A percentile compares a stretch with the other conserved stretches of the same genome.
phyloP scores from a whole-genome alignment of 306 rosid genomes.

The Cicer chorassanicum region DNA sequence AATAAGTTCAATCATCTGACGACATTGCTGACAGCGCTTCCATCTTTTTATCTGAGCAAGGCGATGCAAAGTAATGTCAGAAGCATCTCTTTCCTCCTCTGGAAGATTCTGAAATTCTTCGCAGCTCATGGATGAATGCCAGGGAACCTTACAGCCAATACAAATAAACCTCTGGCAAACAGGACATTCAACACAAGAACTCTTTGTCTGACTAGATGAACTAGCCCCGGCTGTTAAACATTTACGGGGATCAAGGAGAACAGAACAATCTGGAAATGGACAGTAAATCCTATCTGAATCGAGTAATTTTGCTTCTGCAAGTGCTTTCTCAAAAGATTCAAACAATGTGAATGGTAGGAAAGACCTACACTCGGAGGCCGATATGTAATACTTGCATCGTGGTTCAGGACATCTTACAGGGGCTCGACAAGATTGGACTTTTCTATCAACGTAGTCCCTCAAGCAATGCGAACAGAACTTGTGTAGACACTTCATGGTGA shows the following conservation, averaged over 20 bases:
- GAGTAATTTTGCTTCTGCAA: slow-evolving; percentile 61
- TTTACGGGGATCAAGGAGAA: slow-evolving; percentile 71
- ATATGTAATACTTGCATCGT: slow-evolving; percentile 76
- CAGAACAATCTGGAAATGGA: slow-evolving; percentile 87
- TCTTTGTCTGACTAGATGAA: slow-evolving; percentile 83
- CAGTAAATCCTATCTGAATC: slow-evolving; percentile 74
- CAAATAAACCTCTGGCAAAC: slow-evolving; percentile 85
- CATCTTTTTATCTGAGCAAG: slow-evolving; percentile 79
- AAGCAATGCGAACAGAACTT: slow-evolving; percentile 86
- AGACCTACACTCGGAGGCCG: slow-evolving; percentile 65
- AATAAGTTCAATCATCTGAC: slow-evolving; percentile 77
- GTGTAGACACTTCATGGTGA: slow-evolving; percentile 86
- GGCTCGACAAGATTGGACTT: slow-evolving; percentile 71
- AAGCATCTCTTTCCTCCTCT: slow-evolving; percentile 76
- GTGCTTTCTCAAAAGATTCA: slow-evolving; percentile 70
- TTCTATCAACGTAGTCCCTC: slow-evolving; percentile 74
- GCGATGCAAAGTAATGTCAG: slow-evolving; percentile 72
- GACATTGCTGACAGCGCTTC: slow-evolving; percentile 94
- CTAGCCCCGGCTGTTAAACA: slow-evolving; percentile 70
- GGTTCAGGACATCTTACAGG: slow-evolving; percentile 86
- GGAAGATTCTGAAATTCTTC: slow-evolving; percentile 78
- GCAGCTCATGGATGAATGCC: slow-evolving; percentile 92
- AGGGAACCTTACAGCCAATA: slow-evolving; percentile 81
- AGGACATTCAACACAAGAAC: slow-evolving; percentile 83
- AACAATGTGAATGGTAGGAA: slow-evolving; percentile 79